Evolutionary conservation across 345 rosid species (phyloP), one percentile per base, ranked within the genome.

Genomic region (Melaleuca alternifolia): DNA sequence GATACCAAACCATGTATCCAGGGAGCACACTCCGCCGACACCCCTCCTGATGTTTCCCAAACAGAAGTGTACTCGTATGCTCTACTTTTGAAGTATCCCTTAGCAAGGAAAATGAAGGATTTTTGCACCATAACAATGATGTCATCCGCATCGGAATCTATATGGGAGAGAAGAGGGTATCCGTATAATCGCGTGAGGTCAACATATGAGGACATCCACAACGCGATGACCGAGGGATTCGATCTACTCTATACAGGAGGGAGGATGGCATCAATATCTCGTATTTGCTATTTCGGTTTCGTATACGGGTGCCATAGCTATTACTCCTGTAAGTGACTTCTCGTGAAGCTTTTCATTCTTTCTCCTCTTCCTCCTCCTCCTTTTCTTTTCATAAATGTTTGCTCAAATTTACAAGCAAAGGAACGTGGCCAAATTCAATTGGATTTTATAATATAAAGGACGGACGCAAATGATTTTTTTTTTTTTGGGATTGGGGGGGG

Each of bases 301-400:
- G 0, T 9, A 5, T 65, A 65, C 24, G 16, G 77, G 77, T 65
- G 77, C 46, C 4, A 0, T 65, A 0, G 0, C 0, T 0, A 33
- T 65, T 1, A 16, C 6, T 0, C 24, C 0, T 16, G 24, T 33
- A 65, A 71, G 79, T 24, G 48, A 71, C 79, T 71, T 71, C 9
- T 46, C 0, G 44, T 33, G 5, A 0, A 7, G 46, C 41, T 65
- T 71, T 71, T 5, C 79, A 4, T 71, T 0, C 53, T 14, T 15
- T 51, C 18, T 51, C 18, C 16, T 0, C 24, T 0, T 62, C 10
- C 3, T 54, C 48, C 7, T 54, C 57, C 4, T 20, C 57, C 46
- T 33, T 46, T 3, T 8, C 59, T 8, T 4, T 33, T 33, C 79
- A 4, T 9, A 18, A 15, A 33, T 71, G 79, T 46, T 4, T 0